These are phyloP conservation scores for Salix dunnii DNA, from an alignment of 345 rosid genomes.

Conservation along the genomic window DNA sequence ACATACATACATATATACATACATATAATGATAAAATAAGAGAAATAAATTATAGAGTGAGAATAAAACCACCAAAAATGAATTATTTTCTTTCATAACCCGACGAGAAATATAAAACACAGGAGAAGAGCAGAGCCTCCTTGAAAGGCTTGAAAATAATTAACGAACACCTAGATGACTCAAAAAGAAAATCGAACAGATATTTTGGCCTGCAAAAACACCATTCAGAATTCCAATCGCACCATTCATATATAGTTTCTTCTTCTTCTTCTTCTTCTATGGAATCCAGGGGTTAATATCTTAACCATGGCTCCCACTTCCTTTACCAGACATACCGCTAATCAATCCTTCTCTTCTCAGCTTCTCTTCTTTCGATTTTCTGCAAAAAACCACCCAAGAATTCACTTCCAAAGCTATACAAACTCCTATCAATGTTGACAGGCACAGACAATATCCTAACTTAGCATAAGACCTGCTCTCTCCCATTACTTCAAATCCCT, in stretches of 20 bases:
- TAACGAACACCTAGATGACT: neutral
- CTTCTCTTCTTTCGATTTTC: slow-evolving; percentile 92
- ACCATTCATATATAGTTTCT: neutral
- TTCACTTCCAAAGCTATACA: slow-evolving; percentile 88
- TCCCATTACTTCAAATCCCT: slow-evolving; percentile 89
- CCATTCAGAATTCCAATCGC: neutral
- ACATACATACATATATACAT: no score
- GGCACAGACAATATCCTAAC: slow-evolving; percentile 67
- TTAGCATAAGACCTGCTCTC: slow-evolving; percentile 64
- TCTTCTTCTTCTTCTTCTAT: neutral
- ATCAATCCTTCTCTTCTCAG: slow-evolving; percentile 74
- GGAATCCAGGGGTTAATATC: neutral
- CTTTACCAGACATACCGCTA: slow-evolving; percentile 37
- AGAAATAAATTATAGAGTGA: no score
- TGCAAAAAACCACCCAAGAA: slow-evolving; percentile 88
- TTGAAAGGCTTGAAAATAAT: neutral
- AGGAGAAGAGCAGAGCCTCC: neutral
- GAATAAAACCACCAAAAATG: no score
- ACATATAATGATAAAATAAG: no score
- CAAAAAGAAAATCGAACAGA: neutral
- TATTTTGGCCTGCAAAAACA: neutral
- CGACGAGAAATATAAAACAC: neutral
- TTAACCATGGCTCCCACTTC: slow-evolving; percentile 20
- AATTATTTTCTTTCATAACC: neutral
- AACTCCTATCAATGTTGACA: slow-evolving; percentile 66